Evolutionary conservation across 225 moss, liverwort and hornwort genomes (phyloP).

Genomic region (Polytrichum commune): DNA sequence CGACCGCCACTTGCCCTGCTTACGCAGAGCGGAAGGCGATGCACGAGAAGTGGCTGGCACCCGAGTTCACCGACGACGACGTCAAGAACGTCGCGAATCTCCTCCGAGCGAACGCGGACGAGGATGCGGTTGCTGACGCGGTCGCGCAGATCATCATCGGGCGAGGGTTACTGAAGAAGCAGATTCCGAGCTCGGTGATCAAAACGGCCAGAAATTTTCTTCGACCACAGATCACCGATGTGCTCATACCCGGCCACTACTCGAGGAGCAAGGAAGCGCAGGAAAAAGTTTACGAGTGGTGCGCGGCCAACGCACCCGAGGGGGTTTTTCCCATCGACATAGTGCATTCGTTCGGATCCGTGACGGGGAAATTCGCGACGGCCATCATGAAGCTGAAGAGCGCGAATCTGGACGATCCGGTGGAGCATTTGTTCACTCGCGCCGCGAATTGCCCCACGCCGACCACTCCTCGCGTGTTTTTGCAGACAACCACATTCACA

Average conservation of each 20-base stretch:
- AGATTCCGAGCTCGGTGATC: slow-evolving; percentile 7
- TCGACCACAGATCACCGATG: slow-evolving; percentile 11
- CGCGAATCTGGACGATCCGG: slow-evolving; percentile 15
- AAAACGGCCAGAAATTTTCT: slow-evolving; percentile 8
- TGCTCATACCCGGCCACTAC: slow-evolving; percentile 13
- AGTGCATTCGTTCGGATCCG: slow-evolving; percentile 10
- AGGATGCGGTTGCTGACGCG: slow-evolving; percentile 19
- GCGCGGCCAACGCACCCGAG: slow-evolving; percentile 11
- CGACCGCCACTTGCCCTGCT: neutral
- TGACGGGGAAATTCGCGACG: neutral
- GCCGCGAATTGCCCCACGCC: slow-evolving; percentile 22
- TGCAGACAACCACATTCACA: slow-evolving; percentile 12
- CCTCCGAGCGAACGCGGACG: slow-evolving; percentile 12
- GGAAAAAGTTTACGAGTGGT: slow-evolving; percentile 19
- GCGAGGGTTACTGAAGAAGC: slow-evolving; percentile 1
- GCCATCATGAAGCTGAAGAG: slow-evolving; percentile 18
- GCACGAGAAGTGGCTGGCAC: slow-evolving; percentile 18
- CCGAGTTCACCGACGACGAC: slow-evolving; percentile 12
- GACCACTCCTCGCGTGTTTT: slow-evolving; percentile 12
- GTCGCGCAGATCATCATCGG: slow-evolving; percentile 13
- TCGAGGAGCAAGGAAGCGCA: slow-evolving; percentile 14
- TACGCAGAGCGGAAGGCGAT: slow-evolving; percentile 10
- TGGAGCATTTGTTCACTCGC: slow-evolving; percentile 26
- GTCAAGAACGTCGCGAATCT: slow-evolving; percentile 13
- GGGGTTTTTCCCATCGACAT: slow-evolving; percentile 14